phyloP scores from a whole-genome alignment of 331 rosid genomes.

The Malus hybrid region DNA sequence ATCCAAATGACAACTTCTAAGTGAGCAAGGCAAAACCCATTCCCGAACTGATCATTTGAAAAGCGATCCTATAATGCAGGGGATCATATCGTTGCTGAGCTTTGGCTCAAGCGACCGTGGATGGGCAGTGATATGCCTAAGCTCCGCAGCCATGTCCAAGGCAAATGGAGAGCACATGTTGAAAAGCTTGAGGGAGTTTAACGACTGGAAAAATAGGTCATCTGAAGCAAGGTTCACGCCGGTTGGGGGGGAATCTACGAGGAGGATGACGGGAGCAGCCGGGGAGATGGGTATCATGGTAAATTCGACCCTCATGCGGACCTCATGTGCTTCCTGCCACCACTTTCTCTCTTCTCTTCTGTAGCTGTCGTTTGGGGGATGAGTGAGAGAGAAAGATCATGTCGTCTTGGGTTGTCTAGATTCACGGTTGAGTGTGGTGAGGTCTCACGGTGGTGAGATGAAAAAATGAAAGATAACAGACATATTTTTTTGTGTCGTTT shows the following conservation, averaged over 20 bases:
- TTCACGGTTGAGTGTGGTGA: too few relatives aligned
- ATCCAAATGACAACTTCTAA: not conserved
- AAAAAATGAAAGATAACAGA: too few relatives aligned
- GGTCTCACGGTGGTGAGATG: too few relatives aligned
- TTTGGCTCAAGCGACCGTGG: conserved; percentile 5
- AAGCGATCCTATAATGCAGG: not conserved
- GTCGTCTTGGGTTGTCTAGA: too few relatives aligned
- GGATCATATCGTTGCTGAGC: conserved; percentile 14
- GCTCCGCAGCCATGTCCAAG: not conserved
- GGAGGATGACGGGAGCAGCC: not conserved
- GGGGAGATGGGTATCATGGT: conserved; percentile 16
- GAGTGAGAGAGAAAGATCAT: not conserved
- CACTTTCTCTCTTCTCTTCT: not conserved
- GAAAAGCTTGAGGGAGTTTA: not conserved
- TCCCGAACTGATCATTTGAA: not conserved
- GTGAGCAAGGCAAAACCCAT: not conserved
- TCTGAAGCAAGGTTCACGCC: not conserved
- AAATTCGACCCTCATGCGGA: not conserved
- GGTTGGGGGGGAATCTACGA: not conserved
- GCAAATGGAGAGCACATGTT: conserved; percentile 14
- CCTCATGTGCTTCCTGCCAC: conserved; percentile 20
- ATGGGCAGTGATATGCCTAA: not conserved
- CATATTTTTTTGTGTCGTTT: too few relatives aligned
- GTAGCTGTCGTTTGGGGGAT: not conserved
- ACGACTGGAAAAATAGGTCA: not conserved